Evolutionary conservation across 768 basidiomycete genomes (phyloP).

Genomic region (Calocybe indica): DNA sequence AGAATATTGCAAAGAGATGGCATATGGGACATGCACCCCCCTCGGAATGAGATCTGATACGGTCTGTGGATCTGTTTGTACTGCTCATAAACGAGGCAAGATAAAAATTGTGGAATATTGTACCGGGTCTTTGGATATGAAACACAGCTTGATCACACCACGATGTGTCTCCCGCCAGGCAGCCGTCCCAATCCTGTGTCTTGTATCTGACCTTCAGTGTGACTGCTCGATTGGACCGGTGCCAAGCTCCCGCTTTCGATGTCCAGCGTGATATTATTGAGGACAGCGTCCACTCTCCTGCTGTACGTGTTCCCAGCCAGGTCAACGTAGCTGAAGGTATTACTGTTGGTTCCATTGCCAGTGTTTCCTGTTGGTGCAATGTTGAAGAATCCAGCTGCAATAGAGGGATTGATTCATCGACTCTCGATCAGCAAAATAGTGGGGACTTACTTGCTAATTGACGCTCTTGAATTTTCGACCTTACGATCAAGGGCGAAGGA

Average conservation of each 20-base stretch:
- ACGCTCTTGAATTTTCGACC: conserved; percentile 50
- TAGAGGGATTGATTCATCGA: conserved; percentile 23
- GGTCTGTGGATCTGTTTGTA: too few species aligned
- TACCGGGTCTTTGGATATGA: too few species aligned
- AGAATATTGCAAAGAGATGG: too few species aligned
- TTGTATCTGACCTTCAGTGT: too few species aligned
- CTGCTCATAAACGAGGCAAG: too few species aligned
- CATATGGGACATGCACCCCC: too few species aligned
- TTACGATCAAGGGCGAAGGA: conserved; percentile 53
- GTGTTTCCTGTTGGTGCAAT: conserved; percentile 31
- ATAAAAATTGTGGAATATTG: too few species aligned
- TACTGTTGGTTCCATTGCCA: conserved; percentile 68
- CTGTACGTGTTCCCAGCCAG: conserved; percentile 54
- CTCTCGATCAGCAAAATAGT: conserved; percentile 30
- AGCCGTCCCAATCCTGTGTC: too few species aligned
- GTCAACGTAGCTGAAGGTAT: conserved; percentile 60
- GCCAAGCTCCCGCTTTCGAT: conserved; percentile 45
- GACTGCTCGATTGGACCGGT: neutral
- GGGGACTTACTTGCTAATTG: conserved; percentile 49
- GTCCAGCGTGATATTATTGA: conserved; percentile 58
- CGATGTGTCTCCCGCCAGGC: too few species aligned
- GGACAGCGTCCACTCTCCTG: conserved; percentile 53
- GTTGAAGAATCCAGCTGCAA: conserved; percentile 22
- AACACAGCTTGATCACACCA: too few species aligned
- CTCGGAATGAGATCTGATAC: too few species aligned